Evolutionary conservation across 768 basidiomycete genomes (phyloP).

Genomic region (Tylopilus sp.): DNA sequence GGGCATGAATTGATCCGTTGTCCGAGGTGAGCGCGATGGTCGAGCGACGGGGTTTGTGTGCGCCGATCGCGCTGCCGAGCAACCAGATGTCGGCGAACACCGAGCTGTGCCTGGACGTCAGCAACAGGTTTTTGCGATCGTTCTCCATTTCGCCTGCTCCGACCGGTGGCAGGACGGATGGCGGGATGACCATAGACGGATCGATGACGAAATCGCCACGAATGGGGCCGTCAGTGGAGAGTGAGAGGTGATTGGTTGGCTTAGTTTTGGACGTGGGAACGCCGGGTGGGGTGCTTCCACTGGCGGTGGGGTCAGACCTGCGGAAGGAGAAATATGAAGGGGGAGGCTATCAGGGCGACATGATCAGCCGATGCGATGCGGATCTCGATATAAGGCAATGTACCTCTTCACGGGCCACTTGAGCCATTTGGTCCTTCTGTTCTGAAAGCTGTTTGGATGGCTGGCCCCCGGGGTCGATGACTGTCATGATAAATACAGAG

Average conservation of each 20-base stretch:
- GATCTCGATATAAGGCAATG: too few species aligned
- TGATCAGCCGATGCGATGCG: too few species aligned
- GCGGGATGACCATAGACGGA: slow-evolving; percentile 39
- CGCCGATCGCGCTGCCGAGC: slow-evolving; percentile 5
- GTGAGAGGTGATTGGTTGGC: slow-evolving; percentile 24
- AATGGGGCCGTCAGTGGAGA: slow-evolving; percentile 1
- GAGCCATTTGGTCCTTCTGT: too few species aligned
- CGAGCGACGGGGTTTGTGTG: slow-evolving; percentile 15
- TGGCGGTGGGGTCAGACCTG: neutral
- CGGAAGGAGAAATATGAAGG: slow-evolving; percentile 16
- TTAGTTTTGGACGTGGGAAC: slow-evolving; percentile 21
- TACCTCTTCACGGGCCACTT: too few species aligned
- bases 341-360: slow-evolving; percentile 14
- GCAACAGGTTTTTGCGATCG: slow-evolving; percentile 38
- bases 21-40: slow-evolving; percentile 19
- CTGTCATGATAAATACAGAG: too few species aligned
- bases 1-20: slow-evolving; percentile 15
- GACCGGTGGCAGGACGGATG: slow-evolving; percentile 38
- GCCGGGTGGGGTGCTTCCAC: neutral
- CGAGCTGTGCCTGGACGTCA: slow-evolving; percentile 33
- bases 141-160: slow-evolving; percentile 33
- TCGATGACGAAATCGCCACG: slow-evolving; percentile 41
- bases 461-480: too few species aligned
- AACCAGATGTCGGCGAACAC: slow-evolving; percentile 44
- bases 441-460: too few species aligned